Percentiles rank a stretch among this genome's conserved stretches.
phyloP scores from a whole-genome alignment of 2,329 filamentous ascomycete species.

The Phyllosticta ampelicida region DNA sequence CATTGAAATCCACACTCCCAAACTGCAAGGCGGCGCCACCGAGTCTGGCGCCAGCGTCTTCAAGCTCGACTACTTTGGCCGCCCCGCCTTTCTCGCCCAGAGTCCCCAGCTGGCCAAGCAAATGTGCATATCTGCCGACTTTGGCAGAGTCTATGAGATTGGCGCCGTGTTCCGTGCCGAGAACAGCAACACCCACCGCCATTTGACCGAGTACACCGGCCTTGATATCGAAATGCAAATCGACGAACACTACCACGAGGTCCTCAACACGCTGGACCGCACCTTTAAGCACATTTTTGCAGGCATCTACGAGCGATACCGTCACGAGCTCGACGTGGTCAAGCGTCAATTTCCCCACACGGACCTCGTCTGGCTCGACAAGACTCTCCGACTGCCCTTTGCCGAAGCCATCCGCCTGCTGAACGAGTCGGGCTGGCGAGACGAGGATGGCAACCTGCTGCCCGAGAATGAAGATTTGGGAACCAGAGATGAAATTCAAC shows the following conservation, averaged over 20 bases:
- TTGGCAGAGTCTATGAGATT: conserved; percentile 80
- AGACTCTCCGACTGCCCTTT: conserved; percentile 76
- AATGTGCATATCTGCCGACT: conserved; percentile 83
- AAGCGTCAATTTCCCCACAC: conserved; percentile 78
- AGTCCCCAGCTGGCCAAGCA: conserved; percentile 89
- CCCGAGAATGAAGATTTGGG: conserved; percentile 69
- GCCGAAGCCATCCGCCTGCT: conserved; percentile 69
- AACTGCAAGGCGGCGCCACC: conserved; percentile 79
- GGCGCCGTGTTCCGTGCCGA: conserved; percentile 87
- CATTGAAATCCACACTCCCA: conserved; percentile 89
- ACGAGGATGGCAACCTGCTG: conserved; percentile 63
- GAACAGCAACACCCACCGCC: conserved; percentile 89
- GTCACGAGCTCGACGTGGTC: conserved; percentile 64
- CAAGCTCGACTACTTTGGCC: conserved; percentile 81
- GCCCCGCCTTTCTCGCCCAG: conserved; percentile 79
- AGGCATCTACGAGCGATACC: conserved; percentile 57
- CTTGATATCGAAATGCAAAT: conserved; percentile 90
- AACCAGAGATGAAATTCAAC: conserved; percentile 75
- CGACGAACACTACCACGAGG: conserved; percentile 80
- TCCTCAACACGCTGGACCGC: conserved; percentile 64
- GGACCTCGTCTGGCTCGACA: conserved; percentile 75
- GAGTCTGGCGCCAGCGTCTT: conserved; percentile 90
- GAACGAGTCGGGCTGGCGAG: conserved; percentile 63
- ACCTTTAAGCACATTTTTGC: conserved; percentile 72
- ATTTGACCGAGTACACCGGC: conserved; percentile 89